Base-by-base conservation (phyloP, 192 early-diverging fungal species). In the Chytriomyces sp. region DNA sequence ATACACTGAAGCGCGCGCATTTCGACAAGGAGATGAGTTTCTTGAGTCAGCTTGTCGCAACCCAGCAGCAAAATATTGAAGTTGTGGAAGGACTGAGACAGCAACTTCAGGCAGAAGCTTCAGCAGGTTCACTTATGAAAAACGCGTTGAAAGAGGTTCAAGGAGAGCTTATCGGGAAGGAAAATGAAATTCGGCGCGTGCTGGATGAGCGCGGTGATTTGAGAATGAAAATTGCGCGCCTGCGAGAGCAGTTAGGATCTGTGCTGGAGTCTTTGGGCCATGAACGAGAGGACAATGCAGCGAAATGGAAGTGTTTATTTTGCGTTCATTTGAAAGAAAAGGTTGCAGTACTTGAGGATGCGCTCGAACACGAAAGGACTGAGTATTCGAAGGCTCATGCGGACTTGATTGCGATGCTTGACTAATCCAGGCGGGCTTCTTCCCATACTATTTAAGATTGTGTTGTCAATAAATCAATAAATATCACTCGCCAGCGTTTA, bases 51-150 rank as follows among this genome's bases (percentile, higher is more conserved):
- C 53, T 57, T 1, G 53, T 57, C 0, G 13, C 53, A n/a, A 20
- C 20, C 16, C 53, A 57, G 53, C 53, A 57, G 53, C 53, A 57
- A 57, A 57, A 20, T 57, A 57, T 57, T 57, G 53, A 57, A 57
- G 20, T 20, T 20, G 20, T 57, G 13, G 53, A 57, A 13, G 20
- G 53, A n/a, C 53, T 57, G 53, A 13, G 53, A 2, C 16, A 13
- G 20, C 53, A 57, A 20, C 20, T 57, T 13, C 53, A 57, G 20
- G 53, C 53, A 20, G 53, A 57, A 20, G 53, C 20, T 57, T 57
- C 53, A n/a, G 53, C 53, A n/a, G 53, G 53, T 13, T n/a, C 3
- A n/a, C 16, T 13, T 3, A 13, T 57, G 16, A 57, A 57, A 20
- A 57, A 13, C 16, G 16, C 20, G 0, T 13, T 57, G 53, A 13